Evolutionary conservation across 768 basidiomycete species (phyloP).

Genomic region (Cystofilobasidium capitatum): DNA sequence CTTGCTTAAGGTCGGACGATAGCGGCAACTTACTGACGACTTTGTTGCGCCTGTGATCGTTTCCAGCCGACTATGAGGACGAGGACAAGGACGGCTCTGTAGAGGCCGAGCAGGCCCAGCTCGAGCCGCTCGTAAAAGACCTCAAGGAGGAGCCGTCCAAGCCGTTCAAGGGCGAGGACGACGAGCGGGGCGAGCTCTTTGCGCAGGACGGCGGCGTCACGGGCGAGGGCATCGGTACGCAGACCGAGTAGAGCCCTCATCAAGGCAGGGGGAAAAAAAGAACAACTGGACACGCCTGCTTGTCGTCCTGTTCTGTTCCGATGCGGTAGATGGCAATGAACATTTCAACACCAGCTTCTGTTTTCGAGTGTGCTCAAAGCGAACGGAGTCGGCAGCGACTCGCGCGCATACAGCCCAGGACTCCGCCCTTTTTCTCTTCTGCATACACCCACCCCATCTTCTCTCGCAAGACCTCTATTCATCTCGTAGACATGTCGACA

Average conservation of each 20-base stretch:
- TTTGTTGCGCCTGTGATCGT: neutral
- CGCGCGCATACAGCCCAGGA: too few relatives aligned
- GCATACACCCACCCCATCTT: too few relatives aligned
- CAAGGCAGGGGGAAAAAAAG: neutral
- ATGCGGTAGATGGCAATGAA: too few relatives aligned
- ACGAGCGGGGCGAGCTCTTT: neutral
- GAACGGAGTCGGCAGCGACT: too few relatives aligned
- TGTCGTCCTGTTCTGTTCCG: too few relatives aligned
- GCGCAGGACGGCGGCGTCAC: constrained; percentile 6
- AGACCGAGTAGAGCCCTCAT: neutral
- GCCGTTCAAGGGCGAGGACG: neutral
- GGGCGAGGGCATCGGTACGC: neutral
- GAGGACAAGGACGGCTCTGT: neutral
- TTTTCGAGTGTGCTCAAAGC: too few relatives aligned
- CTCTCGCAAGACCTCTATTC: neutral
- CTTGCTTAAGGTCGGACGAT: too few relatives aligned
- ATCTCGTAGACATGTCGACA: neutral
- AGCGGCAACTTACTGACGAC: neutral
- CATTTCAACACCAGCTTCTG: too few relatives aligned
- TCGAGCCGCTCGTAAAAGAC: neutral
- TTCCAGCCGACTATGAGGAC: constrained; percentile 10
- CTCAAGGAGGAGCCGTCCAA: constrained; percentile 1
- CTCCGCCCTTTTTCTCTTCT: too few relatives aligned
- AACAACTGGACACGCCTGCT: too few relatives aligned
- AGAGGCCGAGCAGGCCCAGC: constrained; percentile 3